Evolutionary conservation across 345 rosid species (phyloP).

Genomic region (Microcos paniculata): DNA sequence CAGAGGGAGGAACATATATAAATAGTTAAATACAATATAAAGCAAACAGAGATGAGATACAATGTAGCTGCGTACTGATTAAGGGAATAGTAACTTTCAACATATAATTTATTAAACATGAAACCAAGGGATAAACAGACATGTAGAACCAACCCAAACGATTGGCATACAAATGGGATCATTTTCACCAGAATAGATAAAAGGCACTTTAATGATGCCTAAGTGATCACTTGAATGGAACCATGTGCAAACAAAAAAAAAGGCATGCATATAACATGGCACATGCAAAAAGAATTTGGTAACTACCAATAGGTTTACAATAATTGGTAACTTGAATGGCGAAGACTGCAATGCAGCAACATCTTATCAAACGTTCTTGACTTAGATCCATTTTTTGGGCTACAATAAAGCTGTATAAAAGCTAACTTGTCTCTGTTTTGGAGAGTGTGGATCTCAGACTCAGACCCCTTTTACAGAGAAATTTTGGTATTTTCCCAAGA

Average conservation of each 20-base stretch:
- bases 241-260: not conserved
- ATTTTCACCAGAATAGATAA: not conserved
- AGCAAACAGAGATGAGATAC: not conserved
- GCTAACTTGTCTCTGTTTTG: slow-evolving; percentile 1
- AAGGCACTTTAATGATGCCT: too few species aligned
- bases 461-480: not conserved
- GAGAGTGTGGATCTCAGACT: not conserved
- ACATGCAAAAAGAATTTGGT: not conserved
- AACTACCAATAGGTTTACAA: not conserved
- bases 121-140: not conserved
- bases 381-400: not conserved
- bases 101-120: not conserved
- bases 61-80: not conserved
- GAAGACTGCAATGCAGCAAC: not conserved
- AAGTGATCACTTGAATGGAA: not conserved
- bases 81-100: not conserved
- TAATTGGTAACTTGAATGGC: not conserved
- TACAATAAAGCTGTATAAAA: not conserved
- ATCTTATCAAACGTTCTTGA: not conserved
- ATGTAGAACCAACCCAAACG: not conserved
- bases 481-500: not conserved
- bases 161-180: not conserved
- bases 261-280: not conserved
- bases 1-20: not conserved
- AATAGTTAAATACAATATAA: not conserved